Evolutionary conservation across 305 asterid species (phyloP), one percentile per base, ranked within the genome.

Genomic region (Fraxinus baroniana): DNA sequence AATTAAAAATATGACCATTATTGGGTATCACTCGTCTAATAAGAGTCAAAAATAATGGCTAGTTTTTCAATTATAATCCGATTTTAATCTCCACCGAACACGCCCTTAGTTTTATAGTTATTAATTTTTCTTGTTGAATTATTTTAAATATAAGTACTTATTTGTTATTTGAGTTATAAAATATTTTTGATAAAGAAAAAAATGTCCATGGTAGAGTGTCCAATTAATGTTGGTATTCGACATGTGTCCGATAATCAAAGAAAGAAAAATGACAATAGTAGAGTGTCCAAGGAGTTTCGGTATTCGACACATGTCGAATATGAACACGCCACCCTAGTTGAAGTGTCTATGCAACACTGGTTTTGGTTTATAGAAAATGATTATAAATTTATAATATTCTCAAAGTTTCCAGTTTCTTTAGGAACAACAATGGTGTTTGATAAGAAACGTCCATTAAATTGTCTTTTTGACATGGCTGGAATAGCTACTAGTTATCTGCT

Each of bases 401-500:
- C 81, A 13, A 70, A 75, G 22, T 76, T 66, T 20, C 78, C 36
- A 15, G 78, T 13, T 76, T 62, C 22, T 76, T 49, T 62, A 22
- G 22, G 68, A 76, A 60, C 46, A 36, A 0, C 68, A 9, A 62
- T 30, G 64, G 78, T 78, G 66, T 73, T 84, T 81, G 78, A 28
- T 30, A 77, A 35, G 17, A 75, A 75, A 4, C 0, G 22, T 77
- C 41, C 41, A 52, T 66, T 46, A 28, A 18, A 60, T 75, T 37
- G 36, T 80, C 57, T 39, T 64, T 46, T 79, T 37, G 66, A 20
- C 28, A 60, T 4, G 5, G 70, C 70, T 20, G 30, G 30, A 60
- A 60, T 20, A 7, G n/a, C 78, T 68, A 78, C 57, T 60, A 41
- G 73, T 78, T 26, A 73, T 57, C 39, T 46, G 32, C 83, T 78